phyloP scores from a whole-genome alignment of 2,329 filamentous ascomycete genomes.

The Aspergillus sp. region DNA sequence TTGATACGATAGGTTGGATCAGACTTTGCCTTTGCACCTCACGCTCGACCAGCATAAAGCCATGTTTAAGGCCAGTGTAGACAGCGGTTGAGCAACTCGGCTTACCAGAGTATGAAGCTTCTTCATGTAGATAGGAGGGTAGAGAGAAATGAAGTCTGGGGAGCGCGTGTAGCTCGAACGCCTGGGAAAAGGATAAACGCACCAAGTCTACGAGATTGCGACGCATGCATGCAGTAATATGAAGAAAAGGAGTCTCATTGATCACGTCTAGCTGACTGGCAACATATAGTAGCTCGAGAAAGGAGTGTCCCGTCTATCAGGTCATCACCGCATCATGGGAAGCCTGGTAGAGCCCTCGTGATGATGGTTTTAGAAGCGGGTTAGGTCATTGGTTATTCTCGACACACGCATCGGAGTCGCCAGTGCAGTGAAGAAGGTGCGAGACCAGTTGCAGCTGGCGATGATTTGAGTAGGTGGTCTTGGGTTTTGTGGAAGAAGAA shows the following conservation, averaged over 20 bases:
- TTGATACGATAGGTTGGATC: slow-evolving; percentile 21
- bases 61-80: slow-evolving; percentile 13
- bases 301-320: slow-evolving; percentile 42
- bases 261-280: not conserved
- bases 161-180: not conserved
- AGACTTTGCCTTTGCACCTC: slow-evolving; percentile 46
- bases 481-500: slow-evolving; percentile 46
- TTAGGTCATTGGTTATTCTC: slow-evolving; percentile 54
- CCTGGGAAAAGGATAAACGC: slow-evolving; percentile 1
- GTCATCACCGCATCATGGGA: slow-evolving; percentile 47
- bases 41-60: slow-evolving; percentile 40
- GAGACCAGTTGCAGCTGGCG: slow-evolving; percentile 52
- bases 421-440: slow-evolving; percentile 56
- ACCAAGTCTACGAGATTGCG: slow-evolving; percentile 1
- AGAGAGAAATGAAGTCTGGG: not conserved
- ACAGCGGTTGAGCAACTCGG: slow-evolving; percentile 43
- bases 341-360: slow-evolving; percentile 54
- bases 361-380: slow-evolving; percentile 80
- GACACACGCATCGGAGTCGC: slow-evolving; percentile 70
- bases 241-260: not conserved
- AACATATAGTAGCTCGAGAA: slow-evolving; percentile 2
- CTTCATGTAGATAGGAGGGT: slow-evolving; percentile 29
- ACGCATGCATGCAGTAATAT: not conserved
- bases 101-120: slow-evolving; percentile 45
- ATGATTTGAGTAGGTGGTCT: slow-evolving; percentile 76